phyloP scores from a whole-genome alignment of 306 rosid genomes.

The Quercus parvula region DNA sequence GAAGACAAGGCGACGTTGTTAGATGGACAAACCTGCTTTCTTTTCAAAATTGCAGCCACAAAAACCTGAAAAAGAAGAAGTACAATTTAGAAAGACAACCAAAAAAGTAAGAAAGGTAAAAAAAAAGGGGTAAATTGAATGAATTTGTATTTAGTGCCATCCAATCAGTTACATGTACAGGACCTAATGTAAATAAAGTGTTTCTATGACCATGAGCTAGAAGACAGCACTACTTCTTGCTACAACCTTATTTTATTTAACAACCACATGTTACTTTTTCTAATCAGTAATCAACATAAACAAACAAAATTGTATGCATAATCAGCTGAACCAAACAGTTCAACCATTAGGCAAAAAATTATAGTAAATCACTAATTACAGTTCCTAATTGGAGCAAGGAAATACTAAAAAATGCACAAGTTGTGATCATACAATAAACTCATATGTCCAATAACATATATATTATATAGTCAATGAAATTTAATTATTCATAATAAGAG shows the following conservation, averaged over 20 bases:
- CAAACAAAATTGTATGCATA: no score
- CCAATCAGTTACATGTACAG: not conserved
- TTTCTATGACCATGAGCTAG: constrained; percentile 15
- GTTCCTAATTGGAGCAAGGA: not conserved
- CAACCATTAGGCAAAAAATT: no score
- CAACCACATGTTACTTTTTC: constrained; percentile 17
- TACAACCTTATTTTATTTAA: constrained; percentile 7
- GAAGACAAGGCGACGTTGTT: constrained; percentile 28
- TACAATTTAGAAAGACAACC: not conserved
- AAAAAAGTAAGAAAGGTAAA: not conserved
- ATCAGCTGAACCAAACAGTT: no score
- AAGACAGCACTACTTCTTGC: constrained; percentile 17
- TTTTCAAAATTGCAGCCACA: constrained; percentile 81
- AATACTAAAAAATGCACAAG: no score
- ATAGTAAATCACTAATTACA: no score
- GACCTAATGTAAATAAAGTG: not conserved
- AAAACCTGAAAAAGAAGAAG: constrained; percentile 50
- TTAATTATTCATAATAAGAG: no score
- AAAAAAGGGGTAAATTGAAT: not conserved
- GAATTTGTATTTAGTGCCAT: not conserved
- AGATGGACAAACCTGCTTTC: constrained; percentile 64
- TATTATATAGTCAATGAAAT: no score
- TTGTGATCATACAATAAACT: no score
- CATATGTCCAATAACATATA: no score
- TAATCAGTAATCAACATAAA: no score